These are phyloP conservation scores for Daucus carota DNA, from an alignment of 129 eudicot species.

Conservation along the genomic window DNA sequence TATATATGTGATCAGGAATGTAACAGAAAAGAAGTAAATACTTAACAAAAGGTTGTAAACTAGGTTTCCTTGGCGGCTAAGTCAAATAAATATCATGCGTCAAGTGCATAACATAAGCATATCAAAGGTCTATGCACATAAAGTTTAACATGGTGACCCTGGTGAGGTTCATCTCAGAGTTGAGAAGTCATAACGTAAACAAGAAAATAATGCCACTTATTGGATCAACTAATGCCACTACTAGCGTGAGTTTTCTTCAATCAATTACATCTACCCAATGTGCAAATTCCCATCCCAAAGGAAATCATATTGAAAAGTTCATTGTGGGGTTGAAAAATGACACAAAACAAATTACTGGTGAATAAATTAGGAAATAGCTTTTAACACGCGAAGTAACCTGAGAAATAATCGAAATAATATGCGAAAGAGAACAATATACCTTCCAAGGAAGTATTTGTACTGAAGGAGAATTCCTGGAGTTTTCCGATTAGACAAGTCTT, in stretches of 20 bases:
- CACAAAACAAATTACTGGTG: background rate
- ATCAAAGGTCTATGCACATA: background rate
- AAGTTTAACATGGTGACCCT: background rate
- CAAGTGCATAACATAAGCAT: background rate
- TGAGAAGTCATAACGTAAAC: background rate
- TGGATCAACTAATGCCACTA: background rate
- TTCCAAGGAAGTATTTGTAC: conserved; percentile 72
- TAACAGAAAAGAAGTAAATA: background rate
- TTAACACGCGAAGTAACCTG: background rate
- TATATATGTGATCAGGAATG: conserved; percentile 8
- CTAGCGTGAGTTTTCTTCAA: background rate
- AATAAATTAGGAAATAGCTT: background rate
- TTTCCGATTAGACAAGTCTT: conserved; percentile 63
- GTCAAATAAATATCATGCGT: background rate
- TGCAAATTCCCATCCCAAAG: background rate
- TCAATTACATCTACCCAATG: background rate
- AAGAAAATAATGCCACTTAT: too few relatives aligned
- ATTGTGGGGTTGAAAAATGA: background rate
- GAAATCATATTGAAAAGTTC: background rate
- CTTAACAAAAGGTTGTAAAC: background rate
- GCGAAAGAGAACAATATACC: conserved; percentile 29
- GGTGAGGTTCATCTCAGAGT: background rate
- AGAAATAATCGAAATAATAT: background rate
- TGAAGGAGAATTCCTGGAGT: conserved; percentile 73
- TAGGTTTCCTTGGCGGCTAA: background rate